Percentiles rank a stretch among this genome's conserved stretches.
Evolutionary conservation across 2,329 filamentous ascomycete genomes (phyloP).

Genomic region (Penicillium frequentans): DNA sequence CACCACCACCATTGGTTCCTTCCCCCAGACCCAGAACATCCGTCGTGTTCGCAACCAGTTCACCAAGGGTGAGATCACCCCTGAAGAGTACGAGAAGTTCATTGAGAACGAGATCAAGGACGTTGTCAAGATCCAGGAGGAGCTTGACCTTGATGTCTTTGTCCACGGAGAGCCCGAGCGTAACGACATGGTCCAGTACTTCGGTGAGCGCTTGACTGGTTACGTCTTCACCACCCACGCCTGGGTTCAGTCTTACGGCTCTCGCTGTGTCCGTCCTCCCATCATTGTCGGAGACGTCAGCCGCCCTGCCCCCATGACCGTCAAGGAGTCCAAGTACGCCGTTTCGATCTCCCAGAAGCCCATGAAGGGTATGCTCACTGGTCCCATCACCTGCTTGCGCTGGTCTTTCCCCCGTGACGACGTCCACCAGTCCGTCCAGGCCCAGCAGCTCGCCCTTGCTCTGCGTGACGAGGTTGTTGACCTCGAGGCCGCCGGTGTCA

Average conservation of each 20-base stretch:
- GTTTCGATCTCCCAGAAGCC: constrained; percentile 95
- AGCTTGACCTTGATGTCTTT: constrained; percentile 94
- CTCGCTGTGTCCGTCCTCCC: constrained; percentile 94
- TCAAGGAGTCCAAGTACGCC: constrained; percentile 99
- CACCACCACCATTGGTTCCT: constrained; percentile 98
- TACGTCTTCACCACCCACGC: constrained; percentile 95
- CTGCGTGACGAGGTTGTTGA: constrained; percentile 98
- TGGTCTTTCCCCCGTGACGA: constrained; percentile 99
- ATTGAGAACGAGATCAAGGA: constrained; percentile 98
- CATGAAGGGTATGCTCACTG: constrained; percentile 99
- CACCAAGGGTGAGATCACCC: constrained; percentile 96
- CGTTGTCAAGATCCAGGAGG: constrained; percentile 94
- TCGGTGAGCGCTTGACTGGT: constrained; percentile 93
- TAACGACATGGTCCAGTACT: constrained; percentile 99
- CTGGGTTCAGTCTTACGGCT: constrained; percentile 98
- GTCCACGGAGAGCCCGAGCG: constrained; percentile 99
- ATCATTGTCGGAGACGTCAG: constrained; percentile 99
- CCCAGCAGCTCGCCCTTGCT: constrained; percentile 96
- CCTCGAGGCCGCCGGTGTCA: constrained; percentile 93
- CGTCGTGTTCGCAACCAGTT: constrained; percentile 95
- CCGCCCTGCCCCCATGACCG: constrained; percentile 94
- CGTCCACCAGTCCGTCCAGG: constrained; percentile 98
- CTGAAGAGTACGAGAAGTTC: constrained; percentile 94
- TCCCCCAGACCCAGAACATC: constrained; percentile 99
- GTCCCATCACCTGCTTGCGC: constrained; percentile 95